Evolutionary conservation across 2,329 filamentous ascomycete species (phyloP).

Genomic region (Didymella keratinophila): DNA sequence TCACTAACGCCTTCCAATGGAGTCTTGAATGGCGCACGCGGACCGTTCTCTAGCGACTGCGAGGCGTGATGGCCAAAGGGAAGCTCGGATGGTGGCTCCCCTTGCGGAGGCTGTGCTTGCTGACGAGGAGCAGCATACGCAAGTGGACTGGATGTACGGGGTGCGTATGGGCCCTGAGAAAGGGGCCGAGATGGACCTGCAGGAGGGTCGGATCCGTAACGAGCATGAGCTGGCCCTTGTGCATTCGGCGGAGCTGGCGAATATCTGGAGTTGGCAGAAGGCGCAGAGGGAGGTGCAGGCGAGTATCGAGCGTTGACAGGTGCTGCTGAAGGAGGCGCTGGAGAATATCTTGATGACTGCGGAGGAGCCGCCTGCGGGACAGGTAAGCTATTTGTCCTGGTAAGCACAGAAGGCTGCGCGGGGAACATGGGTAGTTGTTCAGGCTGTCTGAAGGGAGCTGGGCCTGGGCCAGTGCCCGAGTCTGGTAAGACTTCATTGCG

Average conservation of each 20-base stretch:
- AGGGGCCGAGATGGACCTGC: constrained; percentile 46
- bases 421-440: constrained; percentile 52
- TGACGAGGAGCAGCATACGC: constrained; percentile 56
- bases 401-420: constrained; percentile 41
- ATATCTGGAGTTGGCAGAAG: constrained; percentile 47
- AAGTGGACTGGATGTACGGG: constrained; percentile 70
- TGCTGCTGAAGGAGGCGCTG: constrained; percentile 42
- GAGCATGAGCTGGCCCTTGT: constrained; percentile 45
- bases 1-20: constrained; percentile 47
- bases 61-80: constrained; percentile 34
- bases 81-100: constrained; percentile 5
- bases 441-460: constrained; percentile 51
- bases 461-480: constrained; percentile 24
- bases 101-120: constrained; percentile 23
- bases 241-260: constrained; percentile 50
- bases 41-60: constrained; percentile 39
- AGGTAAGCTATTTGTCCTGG: constrained; percentile 43
- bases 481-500: constrained; percentile 47
- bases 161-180: constrained; percentile 63
- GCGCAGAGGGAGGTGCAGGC: constrained; percentile 50
- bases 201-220: constrained; percentile 50
- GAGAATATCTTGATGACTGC: constrained; percentile 46
- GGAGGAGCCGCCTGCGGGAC: constrained; percentile 41
- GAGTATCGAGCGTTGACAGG: constrained; percentile 53
- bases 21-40: constrained; percentile 37